Evolutionary conservation across 2,329 filamentous ascomycete genomes (phyloP).

Genomic region (Cladophialophora bantiana): DNA sequence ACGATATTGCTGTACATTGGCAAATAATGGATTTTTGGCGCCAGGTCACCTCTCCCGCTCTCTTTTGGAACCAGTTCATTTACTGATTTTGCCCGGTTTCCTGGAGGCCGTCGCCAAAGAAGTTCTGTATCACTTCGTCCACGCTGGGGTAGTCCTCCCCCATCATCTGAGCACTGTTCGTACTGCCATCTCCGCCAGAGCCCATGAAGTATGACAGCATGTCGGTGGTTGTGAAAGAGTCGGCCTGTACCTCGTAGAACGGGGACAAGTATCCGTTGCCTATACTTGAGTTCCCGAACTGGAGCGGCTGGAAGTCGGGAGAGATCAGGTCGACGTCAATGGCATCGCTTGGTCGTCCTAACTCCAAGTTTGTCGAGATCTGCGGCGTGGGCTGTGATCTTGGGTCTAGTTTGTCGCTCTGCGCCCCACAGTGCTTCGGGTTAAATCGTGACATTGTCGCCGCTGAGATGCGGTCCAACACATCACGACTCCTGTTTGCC

Average conservation of each 20-base stretch:
- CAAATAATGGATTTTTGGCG: neutral
- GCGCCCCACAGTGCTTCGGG: neutral
- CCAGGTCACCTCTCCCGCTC: neutral
- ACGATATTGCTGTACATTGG: neutral
- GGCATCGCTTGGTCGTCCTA: neutral
- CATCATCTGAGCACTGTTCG: neutral
- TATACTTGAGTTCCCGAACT: neutral
- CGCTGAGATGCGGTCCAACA: conserved; percentile 8
- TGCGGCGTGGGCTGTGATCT: neutral
- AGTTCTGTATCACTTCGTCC: conserved; percentile 12
- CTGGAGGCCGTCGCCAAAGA: neutral
- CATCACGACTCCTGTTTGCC: conserved; percentile 11
- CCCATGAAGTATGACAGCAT: conserved; percentile 13
- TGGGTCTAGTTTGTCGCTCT: neutral
- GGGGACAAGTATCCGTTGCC: neutral
- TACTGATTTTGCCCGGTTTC: neutral
- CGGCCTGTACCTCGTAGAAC: neutral
- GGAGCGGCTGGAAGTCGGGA: neutral
- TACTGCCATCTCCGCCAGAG: neutral
- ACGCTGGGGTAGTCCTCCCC: conserved; percentile 3
- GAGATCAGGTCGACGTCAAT: neutral
- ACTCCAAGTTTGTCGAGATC: neutral
- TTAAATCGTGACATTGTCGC: conserved; percentile 9
- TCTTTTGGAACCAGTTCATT: neutral
- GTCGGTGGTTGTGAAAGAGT: conserved; percentile 9